Evolutionary conservation across 805 yeast species (phyloP), one percentile per base, ranked within the genome.

Genomic region (Starmerella cellae): DNA sequence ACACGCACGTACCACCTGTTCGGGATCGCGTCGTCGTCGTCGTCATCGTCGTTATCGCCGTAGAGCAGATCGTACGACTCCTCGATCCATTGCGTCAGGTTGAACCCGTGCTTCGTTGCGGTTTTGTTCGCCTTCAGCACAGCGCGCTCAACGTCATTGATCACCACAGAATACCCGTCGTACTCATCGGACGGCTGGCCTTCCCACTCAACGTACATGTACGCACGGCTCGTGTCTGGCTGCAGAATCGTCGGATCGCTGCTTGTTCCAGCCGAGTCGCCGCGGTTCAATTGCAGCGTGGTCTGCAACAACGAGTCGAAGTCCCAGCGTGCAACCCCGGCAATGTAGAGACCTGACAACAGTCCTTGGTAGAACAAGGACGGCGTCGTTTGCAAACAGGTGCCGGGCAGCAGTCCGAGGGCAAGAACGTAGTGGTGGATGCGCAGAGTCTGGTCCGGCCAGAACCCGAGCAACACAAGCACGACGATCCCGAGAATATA

Each of bases 281-380:
- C 80, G 50, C 96, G 66, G 43, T 75, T 58, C 35, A 87, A 59
- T 2, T 82, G 69, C 4, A 68, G 62, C 21, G 71, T 71, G 0
- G 95, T 82, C 55, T 88, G 95, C 1, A 82, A 75, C 43, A 88
- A 75, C 13, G 95, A 77, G 2, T 93, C 96, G 54, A 81, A 77
- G 43, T 91, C 96, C 98, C 98, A 88, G 43, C 93, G 66, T 0
- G 93, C 74, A 1, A 83, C 75, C 0, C 98, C 98, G 19, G 87
- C 79, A 5, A 85, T 66, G 38, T 81, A 69, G 35, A 88, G 64
- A 0, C 96, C 98, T 0, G 83, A 58, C 20, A 88, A 63, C 1
- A 88, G 71, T 2, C 96, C 97, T 57, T 87, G 95, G 55, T 82
- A 79, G 8, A 79, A 53, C 50, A 80, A 66, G 14, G 60, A 54